Conservation (phyloP, 2,329 filamentous ascomycete genomes). For the Colletotrichum phormii region DNA sequence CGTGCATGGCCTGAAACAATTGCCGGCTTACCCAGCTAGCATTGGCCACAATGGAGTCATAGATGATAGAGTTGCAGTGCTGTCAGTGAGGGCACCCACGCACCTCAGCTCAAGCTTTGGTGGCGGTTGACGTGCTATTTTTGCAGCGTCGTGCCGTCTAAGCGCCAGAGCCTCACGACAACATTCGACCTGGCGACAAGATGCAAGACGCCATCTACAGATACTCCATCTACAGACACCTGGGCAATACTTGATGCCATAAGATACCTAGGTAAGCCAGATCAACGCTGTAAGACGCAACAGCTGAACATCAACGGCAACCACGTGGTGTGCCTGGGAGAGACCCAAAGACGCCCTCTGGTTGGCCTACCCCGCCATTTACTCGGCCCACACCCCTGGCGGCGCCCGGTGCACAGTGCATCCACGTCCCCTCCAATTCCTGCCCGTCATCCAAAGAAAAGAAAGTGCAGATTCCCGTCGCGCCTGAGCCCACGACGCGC, state of each 20-base stretch:
- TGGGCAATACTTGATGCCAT: neutral
- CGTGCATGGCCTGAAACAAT: slow-evolving; percentile 31
- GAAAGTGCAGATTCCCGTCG: slow-evolving; percentile 22
- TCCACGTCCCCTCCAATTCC: slow-evolving; percentile 31
- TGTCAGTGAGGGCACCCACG: neutral
- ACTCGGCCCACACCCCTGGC: slow-evolving; percentile 35
- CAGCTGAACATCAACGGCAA: neutral
- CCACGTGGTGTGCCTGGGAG: slow-evolving; percentile 34
- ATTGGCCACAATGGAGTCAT: neutral
- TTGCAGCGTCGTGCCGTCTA: neutral
- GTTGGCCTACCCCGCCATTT: slow-evolving; percentile 37
- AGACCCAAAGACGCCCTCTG: slow-evolving; percentile 9
- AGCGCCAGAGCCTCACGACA: neutral
- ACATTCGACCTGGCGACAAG: neutral
- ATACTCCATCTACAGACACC: neutral
- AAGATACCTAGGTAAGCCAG: neutral
- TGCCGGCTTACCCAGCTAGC: slow-evolving; percentile 7
- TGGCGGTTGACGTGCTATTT: neutral
- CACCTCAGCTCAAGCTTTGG: neutral
- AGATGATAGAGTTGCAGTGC: neutral
- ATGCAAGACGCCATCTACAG: neutral
- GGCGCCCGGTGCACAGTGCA: slow-evolving; percentile 31
- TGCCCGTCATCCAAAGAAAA: slow-evolving; percentile 35
- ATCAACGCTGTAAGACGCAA: slow-evolving; percentile 12
- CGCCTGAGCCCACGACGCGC: slow-evolving; percentile 19